Evolutionary conservation across 805 yeast genomes (phyloP), one percentile per base, ranked within the genome.

Genomic region (Suhomyces emberorum): DNA sequence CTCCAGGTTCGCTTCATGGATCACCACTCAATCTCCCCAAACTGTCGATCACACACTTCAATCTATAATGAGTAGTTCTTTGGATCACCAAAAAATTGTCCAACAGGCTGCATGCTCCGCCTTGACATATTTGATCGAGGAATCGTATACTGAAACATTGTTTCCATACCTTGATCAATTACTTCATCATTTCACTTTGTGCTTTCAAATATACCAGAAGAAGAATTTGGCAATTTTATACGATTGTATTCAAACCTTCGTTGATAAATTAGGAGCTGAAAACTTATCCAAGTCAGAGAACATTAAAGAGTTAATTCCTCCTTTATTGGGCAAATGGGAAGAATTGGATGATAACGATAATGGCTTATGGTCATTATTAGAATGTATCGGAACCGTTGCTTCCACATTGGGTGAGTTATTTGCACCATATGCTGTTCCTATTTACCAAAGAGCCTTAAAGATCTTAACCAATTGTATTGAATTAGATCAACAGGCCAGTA

Each of bases 101-200:
- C 98, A 93, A 63, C 91, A 88, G 52, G 83, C 95, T 38, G 96
- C 95, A 1, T 87, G 95, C 48, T 77, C 88, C 24, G 85, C 96
- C 8, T 73, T 91, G 29, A 83, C 95, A 1, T 81, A 80, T 38
- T 84, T 89, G 43, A 79, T 89, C 27, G 97, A 89, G 51, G 76
- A 72, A 39, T 74, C 93, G 15, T 88, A 85, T 36, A 61, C 78
- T 1, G 72, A 69, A 28, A 55, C 83, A 28, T 69, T 89, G 32
- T 73, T 70, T 17, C 81, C 81, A 15, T 77, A 83, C 43, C 63
- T 80, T 32, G 84, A 72, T 31, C 83, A 81, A 7, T 67, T 93
- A 40, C 65, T 91, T 44, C 70, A 70, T 29, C 88, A 78, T 51
- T 81, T 91, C 59, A 74, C 79, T 38, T 58, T 71, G 38, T 91